These are phyloP conservation scores for Rhynchospora pubera DNA, from an alignment of 176 grass and related monocot genomes.

Conservation along the genomic window DNA sequence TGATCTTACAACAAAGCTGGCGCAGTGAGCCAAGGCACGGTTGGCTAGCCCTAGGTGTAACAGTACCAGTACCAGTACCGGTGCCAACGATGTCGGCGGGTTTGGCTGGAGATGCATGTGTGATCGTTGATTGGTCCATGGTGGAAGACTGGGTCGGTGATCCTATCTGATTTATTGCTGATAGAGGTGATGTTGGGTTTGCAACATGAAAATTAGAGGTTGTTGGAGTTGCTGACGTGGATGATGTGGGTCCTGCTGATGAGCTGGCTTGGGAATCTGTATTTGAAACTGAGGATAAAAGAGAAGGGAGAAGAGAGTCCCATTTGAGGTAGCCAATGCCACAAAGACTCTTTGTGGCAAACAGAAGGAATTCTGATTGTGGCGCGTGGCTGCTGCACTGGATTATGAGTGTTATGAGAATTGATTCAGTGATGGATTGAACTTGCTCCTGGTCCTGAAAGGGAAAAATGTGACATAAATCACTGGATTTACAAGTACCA, in stretches of 20 bases:
- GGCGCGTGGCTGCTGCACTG: conserved; percentile 75
- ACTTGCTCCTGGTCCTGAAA: conserved; percentile 84
- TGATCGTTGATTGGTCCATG: conserved; percentile 63
- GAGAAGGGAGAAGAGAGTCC: conserved; percentile 78
- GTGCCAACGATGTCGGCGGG: conserved; percentile 48
- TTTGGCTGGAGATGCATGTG: conserved; percentile 69
- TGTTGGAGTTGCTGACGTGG: conserved; percentile 37
- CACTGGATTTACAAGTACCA: conserved; percentile 10
- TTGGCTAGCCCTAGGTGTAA: conserved; percentile 35
- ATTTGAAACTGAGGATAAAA: conserved; percentile 59
- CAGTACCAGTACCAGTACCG: conserved; percentile 19
- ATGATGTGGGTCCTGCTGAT: conserved; percentile 38
- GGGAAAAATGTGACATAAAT: conserved; percentile 22
- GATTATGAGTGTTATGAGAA: conserved; percentile 75
- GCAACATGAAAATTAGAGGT: conserved; percentile 56
- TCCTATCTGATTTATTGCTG: conserved; percentile 64
- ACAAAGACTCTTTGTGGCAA: conserved; percentile 76
- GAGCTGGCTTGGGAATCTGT: conserved; percentile 43
- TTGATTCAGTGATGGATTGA: conserved; percentile 68
- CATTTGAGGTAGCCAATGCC: conserved; percentile 70
- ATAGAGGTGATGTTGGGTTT: conserved; percentile 71
- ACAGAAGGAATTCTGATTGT: conserved; percentile 90
- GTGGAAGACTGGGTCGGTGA: conserved; percentile 75
- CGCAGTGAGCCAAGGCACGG: conserved; percentile 47
- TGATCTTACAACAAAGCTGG: conserved; percentile 79